Evolutionary conservation across 2,329 filamentous ascomycete species (phyloP).

Genomic region (Aspergillus tubingensis): DNA sequence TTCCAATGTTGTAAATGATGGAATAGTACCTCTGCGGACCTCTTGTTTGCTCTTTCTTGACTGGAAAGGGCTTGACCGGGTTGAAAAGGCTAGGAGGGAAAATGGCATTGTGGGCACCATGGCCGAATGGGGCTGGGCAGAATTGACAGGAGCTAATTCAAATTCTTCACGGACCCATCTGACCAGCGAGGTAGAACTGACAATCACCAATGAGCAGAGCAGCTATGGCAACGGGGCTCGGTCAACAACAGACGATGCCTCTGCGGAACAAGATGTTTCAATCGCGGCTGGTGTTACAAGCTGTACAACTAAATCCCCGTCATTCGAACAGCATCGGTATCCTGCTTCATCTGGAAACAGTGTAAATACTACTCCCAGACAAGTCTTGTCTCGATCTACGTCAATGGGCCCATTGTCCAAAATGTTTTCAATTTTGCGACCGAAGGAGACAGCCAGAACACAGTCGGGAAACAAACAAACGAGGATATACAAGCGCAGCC

Average conservation of each 20-base stretch:
- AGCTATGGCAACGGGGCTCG: constrained; percentile 9
- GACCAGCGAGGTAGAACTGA: constrained; percentile 28
- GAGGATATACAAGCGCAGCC: constrained; percentile 74
- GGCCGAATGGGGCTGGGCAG: constrained; percentile 91
- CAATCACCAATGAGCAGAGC: constrained; percentile 22
- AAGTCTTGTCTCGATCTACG: constrained; percentile 26
- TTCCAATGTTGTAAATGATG: constrained; percentile 96
- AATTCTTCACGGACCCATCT: constrained; percentile 53
- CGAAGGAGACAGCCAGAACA: constrained; percentile 52
- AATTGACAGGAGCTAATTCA: constrained; percentile 72
- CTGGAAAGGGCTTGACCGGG: constrained; percentile 89
- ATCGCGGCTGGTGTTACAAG: background rate
- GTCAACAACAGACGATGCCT: background rate
- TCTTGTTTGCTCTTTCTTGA: constrained; percentile 96
- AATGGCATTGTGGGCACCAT: constrained; percentile 91
- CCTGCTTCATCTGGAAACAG: constrained; percentile 9
- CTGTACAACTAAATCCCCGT: constrained; percentile 24
- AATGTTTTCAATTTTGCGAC: constrained; percentile 75
- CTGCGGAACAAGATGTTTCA: constrained; percentile 6
- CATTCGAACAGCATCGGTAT: constrained; percentile 18
- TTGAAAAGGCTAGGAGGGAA: constrained; percentile 90
- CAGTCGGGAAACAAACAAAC: constrained; percentile 47
- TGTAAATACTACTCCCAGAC: constrained; percentile 8
- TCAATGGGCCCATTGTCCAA: constrained; percentile 58
- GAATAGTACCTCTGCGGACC: constrained; percentile 90